These are phyloP conservation scores for Protomyces lactucae-debilis DNA, from an alignment of 1,139 yeast genomes.

Conservation along the genomic window DNA sequence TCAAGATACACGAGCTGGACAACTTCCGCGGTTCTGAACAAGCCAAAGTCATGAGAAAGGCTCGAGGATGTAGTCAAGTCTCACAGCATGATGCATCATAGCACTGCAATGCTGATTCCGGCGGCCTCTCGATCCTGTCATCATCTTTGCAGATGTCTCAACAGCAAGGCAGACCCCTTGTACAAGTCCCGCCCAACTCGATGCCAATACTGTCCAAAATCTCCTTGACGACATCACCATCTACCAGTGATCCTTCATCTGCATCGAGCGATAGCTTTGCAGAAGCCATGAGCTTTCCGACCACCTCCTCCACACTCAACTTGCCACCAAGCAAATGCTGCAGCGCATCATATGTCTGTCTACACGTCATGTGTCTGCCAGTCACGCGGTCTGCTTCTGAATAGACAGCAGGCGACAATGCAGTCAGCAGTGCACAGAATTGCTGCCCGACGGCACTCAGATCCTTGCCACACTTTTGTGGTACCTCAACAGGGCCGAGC, in stretches of 20 bases:
- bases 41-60: too few species aligned
- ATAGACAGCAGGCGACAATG: not conserved
- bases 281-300: not conserved
- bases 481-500: not conserved
- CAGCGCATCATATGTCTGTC: not conserved
- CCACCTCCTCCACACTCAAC: slow-evolving; percentile 3
- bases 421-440: not conserved
- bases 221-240: not conserved
- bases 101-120: too few species aligned
- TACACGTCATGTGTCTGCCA: not conserved
- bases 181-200: not conserved
- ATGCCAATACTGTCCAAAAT: not conserved
- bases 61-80: too few species aligned
- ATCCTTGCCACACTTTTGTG: not conserved
- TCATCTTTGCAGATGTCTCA: not conserved
- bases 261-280: not conserved
- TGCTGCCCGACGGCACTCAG: slow-evolving; percentile 2
- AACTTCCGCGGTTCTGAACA: too few species aligned
- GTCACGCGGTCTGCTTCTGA: not conserved
- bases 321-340: not conserved
- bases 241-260: not conserved
- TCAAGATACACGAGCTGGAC: too few species aligned
- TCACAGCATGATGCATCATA: too few species aligned
- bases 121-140: too few species aligned
- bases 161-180: not conserved